Evolutionary conservation across 768 basidiomycete genomes (phyloP).

Genomic region (Tremella fuciformis): DNA sequence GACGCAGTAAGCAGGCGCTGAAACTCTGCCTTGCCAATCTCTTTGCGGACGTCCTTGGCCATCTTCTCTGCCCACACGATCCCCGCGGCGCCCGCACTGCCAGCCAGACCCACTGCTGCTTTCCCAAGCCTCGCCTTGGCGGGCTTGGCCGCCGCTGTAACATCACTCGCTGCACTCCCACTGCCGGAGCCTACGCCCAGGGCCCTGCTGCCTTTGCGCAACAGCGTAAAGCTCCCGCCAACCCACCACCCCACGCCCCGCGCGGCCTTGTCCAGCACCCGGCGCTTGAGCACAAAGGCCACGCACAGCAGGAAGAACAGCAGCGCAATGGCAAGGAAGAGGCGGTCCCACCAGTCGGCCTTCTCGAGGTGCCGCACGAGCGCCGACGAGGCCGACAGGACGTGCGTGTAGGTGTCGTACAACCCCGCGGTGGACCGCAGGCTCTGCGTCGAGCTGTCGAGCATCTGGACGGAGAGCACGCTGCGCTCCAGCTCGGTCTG

Average conservation of each 20-base stretch:
- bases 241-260: slow-evolving; percentile 81
- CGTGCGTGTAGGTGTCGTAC: slow-evolving; percentile 61
- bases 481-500: slow-evolving; percentile 88
- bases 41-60: too few relatives aligned
- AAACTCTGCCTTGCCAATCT: too few relatives aligned
- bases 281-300: slow-evolving; percentile 80
- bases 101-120: too few relatives aligned
- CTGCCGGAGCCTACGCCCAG: slow-evolving; percentile 11
- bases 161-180: background rate
- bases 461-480: slow-evolving; percentile 77
- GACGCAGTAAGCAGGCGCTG: too few relatives aligned
- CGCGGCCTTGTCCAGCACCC: slow-evolving; percentile 74
- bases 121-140: too few relatives aligned
- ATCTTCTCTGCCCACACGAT: too few relatives aligned
- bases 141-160: too few relatives aligned
- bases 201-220: slow-evolving; percentile 18
- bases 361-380: slow-evolving; percentile 84
- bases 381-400: slow-evolving; percentile 71
- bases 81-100: too few relatives aligned
- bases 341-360: slow-evolving; percentile 85
- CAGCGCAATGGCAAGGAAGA: slow-evolving; percentile 76
- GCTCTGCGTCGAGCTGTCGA: slow-evolving; percentile 76
- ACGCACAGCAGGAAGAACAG: slow-evolving; percentile 79
- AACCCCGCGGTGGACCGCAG: slow-evolving; percentile 70
- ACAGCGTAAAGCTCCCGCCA: slow-evolving; percentile 39